Evolutionary conservation across 441 rosid species (phyloP).

Genomic region (Metrosideros polymorpha): DNA sequence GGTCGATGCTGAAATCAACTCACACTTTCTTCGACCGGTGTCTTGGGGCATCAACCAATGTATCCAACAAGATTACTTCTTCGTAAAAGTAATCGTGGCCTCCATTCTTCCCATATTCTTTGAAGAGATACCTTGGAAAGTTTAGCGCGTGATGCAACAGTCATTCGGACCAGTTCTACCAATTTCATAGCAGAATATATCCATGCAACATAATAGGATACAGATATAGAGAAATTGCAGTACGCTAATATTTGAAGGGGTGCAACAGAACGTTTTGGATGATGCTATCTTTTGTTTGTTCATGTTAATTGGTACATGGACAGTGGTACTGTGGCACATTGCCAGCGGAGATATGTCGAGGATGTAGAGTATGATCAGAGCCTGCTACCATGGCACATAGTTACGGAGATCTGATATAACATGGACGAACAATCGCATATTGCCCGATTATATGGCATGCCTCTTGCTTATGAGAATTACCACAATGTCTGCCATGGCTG

Average conservation of each 20-base stretch:
- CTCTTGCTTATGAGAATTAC: not conserved
- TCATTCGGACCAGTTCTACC: not conserved
- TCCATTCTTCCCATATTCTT: not conserved
- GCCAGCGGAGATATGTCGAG: not conserved
- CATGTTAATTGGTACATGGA: not conserved
- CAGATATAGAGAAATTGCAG: not conserved
- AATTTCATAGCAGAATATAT: not conserved
- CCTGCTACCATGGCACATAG: not conserved
- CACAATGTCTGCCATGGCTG: not conserved
- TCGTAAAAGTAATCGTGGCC: not conserved
- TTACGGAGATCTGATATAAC: not conserved
- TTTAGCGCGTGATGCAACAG: rapidly evolving
- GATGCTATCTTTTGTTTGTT: not conserved
- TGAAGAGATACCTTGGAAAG: not conserved
- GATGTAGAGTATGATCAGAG: not conserved
- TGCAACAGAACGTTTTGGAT: not conserved
- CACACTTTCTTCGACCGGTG: not conserved
- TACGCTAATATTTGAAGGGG: not conserved
- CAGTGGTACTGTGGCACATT: not conserved
- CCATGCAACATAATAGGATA: rapidly evolving
- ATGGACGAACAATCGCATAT: not conserved
- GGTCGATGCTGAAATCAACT: not conserved
- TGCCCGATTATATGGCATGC: not conserved
- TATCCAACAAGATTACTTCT: not conserved
- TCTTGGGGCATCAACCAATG: not conserved